Evolutionary conservation across 768 basidiomycete species (phyloP).

Genomic region (Suillus hirtellus): DNA sequence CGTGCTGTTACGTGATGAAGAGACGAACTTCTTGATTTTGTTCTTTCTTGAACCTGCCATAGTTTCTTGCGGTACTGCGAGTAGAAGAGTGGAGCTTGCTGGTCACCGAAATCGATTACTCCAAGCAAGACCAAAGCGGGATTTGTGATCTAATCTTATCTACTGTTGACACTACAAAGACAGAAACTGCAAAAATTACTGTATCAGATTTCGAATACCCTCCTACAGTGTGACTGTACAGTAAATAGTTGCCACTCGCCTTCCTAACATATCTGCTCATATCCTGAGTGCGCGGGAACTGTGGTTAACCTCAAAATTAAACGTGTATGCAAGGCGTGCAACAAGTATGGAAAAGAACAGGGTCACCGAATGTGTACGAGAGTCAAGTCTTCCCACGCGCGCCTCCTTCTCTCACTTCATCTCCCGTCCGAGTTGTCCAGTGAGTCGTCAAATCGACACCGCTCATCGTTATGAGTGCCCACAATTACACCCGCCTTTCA

Average conservation of each 20-base stretch:
- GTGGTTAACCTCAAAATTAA: neutral
- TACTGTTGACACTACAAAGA: no score
- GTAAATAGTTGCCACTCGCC: neutral
- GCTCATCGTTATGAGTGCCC: no score
- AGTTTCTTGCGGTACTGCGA: neutral
- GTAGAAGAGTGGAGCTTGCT: neutral
- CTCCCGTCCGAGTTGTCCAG: no score
- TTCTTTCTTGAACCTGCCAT: slow-evolving; percentile 60
- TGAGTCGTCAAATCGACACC: no score
- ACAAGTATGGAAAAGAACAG: no score
- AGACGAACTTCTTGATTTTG: slow-evolving; percentile 50
- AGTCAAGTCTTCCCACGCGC: no score
- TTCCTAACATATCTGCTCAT: neutral
- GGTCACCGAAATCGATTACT: neutral
- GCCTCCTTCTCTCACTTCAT: no score
- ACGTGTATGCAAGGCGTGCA: no score
- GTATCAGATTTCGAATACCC: no score
- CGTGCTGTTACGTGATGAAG: slow-evolving; percentile 23
- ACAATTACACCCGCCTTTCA: no score
- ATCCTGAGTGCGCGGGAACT: neutral
- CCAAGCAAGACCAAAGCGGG: neutral
- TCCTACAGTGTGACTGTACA: neutral
- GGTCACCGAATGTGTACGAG: no score
- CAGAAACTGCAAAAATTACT: no score
- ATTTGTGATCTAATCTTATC: neutral